Conservation (phyloP, 352 stramenopile genomes). For the Phytophthora syringae region DNA sequence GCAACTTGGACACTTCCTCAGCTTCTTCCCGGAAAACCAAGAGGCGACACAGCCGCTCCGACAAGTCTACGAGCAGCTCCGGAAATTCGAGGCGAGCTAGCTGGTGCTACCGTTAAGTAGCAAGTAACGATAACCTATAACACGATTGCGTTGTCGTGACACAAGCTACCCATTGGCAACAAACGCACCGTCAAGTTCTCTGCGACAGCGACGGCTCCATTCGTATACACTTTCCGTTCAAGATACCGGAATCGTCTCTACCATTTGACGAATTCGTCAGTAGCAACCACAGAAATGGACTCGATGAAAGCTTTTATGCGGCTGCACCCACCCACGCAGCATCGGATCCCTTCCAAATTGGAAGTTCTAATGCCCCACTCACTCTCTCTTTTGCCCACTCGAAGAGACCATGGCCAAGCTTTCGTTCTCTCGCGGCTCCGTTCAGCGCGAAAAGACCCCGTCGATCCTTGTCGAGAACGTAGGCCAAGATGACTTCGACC, state of each 20-base stretch:
- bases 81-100: conserved; percentile 67
- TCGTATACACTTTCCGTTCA: too few relatives aligned
- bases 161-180: too few relatives aligned
- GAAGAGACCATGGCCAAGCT: conserved; percentile 16
- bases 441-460: conserved; percentile 8
- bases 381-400: conserved; percentile 19
- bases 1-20: conserved; percentile 88
- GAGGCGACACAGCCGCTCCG: conserved; percentile 79
- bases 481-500: conserved; percentile 7
- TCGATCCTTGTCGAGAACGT: conserved; percentile 31
- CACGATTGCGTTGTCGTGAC: background rate
- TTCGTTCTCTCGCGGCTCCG: background rate
- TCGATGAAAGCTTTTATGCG: conserved; percentile 5
- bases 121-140: conserved; percentile 17
- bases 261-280: background rate
- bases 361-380: too few relatives aligned
- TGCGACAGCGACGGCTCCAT: too few relatives aligned
- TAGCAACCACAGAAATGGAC: too few relatives aligned
- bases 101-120: background rate
- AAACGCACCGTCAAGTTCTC: too few relatives aligned
- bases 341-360: conserved; percentile 6
- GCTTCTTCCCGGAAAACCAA: conserved; percentile 89
- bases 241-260: background rate
- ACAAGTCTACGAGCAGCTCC: conserved; percentile 82
- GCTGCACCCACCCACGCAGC: background rate